phyloP scores from a whole-genome alignment of 768 basidiomycete genomes.

The Pleurotus giganteus region DNA sequence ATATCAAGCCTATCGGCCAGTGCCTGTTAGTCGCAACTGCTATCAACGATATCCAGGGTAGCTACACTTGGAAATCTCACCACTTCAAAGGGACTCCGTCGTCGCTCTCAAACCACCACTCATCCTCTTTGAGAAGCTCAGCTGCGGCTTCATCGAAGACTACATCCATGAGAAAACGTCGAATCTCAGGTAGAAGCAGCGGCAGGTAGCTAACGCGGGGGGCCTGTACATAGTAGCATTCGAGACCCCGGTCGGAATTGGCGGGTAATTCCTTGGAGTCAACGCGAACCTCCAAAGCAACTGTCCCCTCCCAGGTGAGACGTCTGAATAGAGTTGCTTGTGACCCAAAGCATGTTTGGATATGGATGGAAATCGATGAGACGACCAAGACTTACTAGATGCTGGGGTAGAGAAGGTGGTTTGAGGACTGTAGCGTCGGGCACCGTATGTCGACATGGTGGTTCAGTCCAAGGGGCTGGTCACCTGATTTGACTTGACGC shows the following conservation, averaged over 20 bases:
- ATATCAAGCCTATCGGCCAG: slow-evolving; percentile 95
- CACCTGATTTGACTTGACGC: not conserved
- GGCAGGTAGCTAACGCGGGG: slow-evolving; percentile 94
- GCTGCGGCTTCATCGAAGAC: slow-evolving; percentile 87
- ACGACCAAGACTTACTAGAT: slow-evolving; percentile 33
- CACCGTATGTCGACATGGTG: slow-evolving; percentile 51
- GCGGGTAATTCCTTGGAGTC: slow-evolving; percentile 88
- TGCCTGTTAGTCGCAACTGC: slow-evolving; percentile 62
- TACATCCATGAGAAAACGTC: slow-evolving; percentile 85
- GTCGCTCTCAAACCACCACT: slow-evolving; percentile 98
- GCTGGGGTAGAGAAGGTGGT: slow-evolving; percentile 31
- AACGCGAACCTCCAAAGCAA: slow-evolving; percentile 86
- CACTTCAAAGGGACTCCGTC: slow-evolving; percentile 83
- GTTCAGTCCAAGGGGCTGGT: not conserved
- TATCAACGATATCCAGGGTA: slow-evolving; percentile 2
- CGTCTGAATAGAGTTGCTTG: slow-evolving; percentile 81
- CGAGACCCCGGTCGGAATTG: slow-evolving; percentile 84
- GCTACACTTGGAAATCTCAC: slow-evolving; percentile 41
- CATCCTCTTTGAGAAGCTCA: slow-evolving; percentile 75
- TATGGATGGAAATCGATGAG: too few relatives aligned
- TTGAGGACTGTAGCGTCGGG: slow-evolving; percentile 42
- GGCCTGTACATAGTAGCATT: slow-evolving; percentile 88
- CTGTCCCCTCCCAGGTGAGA: slow-evolving; percentile 88
- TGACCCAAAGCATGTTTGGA: slow-evolving; percentile 32
- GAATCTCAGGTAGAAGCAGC: slow-evolving; percentile 84